phyloP scores from a whole-genome alignment of 106 monocot genomes.

The Phalaenopsis aphrodite region DNA sequence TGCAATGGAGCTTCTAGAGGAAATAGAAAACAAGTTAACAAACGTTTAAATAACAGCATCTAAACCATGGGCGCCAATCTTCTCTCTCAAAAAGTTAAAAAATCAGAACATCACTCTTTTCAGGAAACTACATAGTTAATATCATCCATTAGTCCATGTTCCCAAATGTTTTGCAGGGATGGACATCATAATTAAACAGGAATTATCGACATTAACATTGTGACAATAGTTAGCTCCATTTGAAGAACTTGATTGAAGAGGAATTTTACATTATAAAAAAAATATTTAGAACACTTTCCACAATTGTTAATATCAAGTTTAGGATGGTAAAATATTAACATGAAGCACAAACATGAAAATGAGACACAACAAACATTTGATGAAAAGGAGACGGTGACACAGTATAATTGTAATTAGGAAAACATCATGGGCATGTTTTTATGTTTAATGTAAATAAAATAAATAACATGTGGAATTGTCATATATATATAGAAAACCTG shows the following conservation, averaged over 20 bases:
- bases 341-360: too few relatives aligned
- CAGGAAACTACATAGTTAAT: background rate
- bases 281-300: too few relatives aligned
- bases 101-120: background rate
- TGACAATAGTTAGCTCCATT: background rate
- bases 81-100: background rate
- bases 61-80: background rate
- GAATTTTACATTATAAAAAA: background rate
- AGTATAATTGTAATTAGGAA: too few relatives aligned
- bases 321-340: too few relatives aligned
- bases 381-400: too few relatives aligned
- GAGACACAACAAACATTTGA: too few relatives aligned
- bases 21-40: conserved; percentile 1
- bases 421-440: too few relatives aligned
- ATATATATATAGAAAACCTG: too few relatives aligned
- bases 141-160: background rate
- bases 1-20: background rate
- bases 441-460: too few relatives aligned
- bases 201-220: background rate
- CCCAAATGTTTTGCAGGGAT: background rate
- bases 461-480: too few relatives aligned
- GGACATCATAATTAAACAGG: background rate
- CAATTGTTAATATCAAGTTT: too few relatives aligned
- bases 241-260: background rate
- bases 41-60: background rate